A percentile compares a stretch with the other conserved stretches of the same genome.
Evolutionary conservation across 179 eudicot species (phyloP).

Genomic region (Camellia oleifera): DNA sequence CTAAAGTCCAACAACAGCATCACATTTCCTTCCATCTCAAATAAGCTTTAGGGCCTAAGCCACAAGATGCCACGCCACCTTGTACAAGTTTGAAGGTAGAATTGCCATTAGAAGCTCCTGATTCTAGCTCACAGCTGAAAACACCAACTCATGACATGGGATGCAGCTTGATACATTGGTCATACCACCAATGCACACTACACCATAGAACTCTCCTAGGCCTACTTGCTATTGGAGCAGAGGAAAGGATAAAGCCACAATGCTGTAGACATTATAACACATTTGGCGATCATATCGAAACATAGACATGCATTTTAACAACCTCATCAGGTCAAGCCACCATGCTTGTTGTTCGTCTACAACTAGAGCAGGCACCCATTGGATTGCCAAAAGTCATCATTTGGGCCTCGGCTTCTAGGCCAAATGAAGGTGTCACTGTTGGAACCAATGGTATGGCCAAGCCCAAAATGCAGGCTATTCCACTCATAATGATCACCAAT

Average conservation of each 20-base stretch:
- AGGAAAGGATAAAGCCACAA: not conserved
- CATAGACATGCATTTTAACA: too few relatives aligned
- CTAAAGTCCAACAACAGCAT: not conserved
- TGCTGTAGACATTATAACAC: not conserved
- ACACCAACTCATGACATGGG: not conserved
- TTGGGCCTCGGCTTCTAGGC: too few relatives aligned
- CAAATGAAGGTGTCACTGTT: too few relatives aligned
- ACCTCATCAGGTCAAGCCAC: too few relatives aligned
- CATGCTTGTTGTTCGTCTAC: too few relatives aligned
- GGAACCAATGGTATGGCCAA: too few relatives aligned
- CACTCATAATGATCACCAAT: too few relatives aligned
- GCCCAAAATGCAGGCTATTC: too few relatives aligned
- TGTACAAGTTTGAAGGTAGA: not conserved
- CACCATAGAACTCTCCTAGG: not conserved
- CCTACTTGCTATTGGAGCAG: not conserved
- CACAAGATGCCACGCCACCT: not conserved
- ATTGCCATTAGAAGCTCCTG: not conserved
- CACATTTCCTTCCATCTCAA: constrained; percentile 5
- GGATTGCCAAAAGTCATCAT: too few relatives aligned
- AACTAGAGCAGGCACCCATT: too few relatives aligned
- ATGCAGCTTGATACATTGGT: not conserved
- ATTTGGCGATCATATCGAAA: too few relatives aligned
- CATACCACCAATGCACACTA: not conserved
- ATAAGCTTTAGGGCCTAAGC: not conserved
- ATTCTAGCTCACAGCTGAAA: not conserved